Evolutionary conservation across 208 protist species (phyloP).

Genomic region (Acanthamoeba lenticulata): DNA sequence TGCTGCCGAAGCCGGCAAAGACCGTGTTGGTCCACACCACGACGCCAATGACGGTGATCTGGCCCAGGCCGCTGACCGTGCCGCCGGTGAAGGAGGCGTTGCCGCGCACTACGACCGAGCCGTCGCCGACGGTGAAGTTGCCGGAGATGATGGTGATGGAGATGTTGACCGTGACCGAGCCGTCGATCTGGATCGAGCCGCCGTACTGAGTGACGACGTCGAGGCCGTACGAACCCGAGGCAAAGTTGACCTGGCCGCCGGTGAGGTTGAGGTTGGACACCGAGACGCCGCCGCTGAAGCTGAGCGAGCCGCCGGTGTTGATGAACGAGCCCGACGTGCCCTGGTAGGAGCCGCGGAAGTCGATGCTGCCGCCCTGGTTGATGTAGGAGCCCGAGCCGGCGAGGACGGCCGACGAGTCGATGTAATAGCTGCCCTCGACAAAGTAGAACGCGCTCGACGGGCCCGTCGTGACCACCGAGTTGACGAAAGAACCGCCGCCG

Average conservation of each 20-base stretch:
- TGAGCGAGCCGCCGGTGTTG: slow-evolving; percentile 17
- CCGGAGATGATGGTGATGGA: slow-evolving; percentile 29
- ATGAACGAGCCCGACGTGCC: slow-evolving; percentile 2
- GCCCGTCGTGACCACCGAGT: background rate
- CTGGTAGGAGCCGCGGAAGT: slow-evolving; percentile 53
- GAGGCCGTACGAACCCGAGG: slow-evolving; percentile 29
- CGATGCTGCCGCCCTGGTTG: slow-evolving; percentile 51
- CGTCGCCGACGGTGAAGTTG: slow-evolving; percentile 58
- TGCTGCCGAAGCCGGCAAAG: slow-evolving; percentile 60
- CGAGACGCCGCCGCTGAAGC: slow-evolving; percentile 47
- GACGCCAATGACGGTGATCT: slow-evolving; percentile 62
- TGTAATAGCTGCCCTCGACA: slow-evolving; percentile 55
- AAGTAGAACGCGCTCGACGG: slow-evolving; percentile 33
- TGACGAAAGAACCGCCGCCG: slow-evolving; percentile 47
- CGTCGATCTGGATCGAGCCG: slow-evolving; percentile 24
- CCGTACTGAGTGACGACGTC: slow-evolving; percentile 43
- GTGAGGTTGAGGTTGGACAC: slow-evolving; percentile 55
- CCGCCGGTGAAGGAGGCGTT: slow-evolving; percentile 34
- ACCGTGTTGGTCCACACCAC: slow-evolving; percentile 44
- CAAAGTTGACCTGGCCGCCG: slow-evolving; percentile 59
- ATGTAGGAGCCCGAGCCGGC: slow-evolving; percentile 53
- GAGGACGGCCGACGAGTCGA: slow-evolving; percentile 20
- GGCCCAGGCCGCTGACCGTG: slow-evolving; percentile 43
- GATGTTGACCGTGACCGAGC: slow-evolving; percentile 55
- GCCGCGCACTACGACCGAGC: background rate